Evolutionary conservation across 768 basidiomycete genomes (phyloP).

Genomic region (Sporobolomyces pararoseus): DNA sequence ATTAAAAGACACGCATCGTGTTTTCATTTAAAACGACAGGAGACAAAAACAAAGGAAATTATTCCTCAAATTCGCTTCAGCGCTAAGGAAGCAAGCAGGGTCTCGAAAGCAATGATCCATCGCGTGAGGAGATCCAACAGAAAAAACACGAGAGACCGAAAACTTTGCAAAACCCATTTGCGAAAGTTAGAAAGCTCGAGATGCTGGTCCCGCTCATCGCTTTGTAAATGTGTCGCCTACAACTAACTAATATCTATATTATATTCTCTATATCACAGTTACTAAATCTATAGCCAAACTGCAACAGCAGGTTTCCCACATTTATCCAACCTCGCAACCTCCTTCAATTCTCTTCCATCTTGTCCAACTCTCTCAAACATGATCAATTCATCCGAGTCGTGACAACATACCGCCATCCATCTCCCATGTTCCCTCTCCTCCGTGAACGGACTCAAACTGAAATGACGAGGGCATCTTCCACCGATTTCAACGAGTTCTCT

Average conservation of each 20-base stretch:
- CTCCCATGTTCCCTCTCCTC: conserved; percentile 3
- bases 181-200: too few species aligned
- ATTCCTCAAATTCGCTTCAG: too few species aligned
- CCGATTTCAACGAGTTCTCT: conserved; percentile 4
- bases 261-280: background rate
- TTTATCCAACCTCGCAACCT: conserved; percentile 15
- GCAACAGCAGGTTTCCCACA: conserved; percentile 26
- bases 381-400: conserved; percentile 39
- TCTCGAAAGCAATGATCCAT: too few species aligned
- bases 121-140: too few species aligned
- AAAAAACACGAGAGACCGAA: too few species aligned
- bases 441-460: background rate
- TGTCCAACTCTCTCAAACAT: conserved; percentile 16
- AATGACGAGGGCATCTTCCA: conserved; percentile 32
- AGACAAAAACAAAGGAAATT: too few species aligned
- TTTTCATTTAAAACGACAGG: too few species aligned
- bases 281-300: conserved; percentile 13
- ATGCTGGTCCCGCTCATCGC: too few species aligned
- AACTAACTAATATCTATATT: too few species aligned
- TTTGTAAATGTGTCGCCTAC: too few species aligned
- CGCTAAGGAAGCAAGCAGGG: too few species aligned
- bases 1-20: background rate
- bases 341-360: background rate
- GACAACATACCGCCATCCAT: conserved; percentile 27
- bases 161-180: too few species aligned